phyloP scores from a whole-genome alignment of 2,329 filamentous ascomycete species.

The Pleurostoma richardsiae region DNA sequence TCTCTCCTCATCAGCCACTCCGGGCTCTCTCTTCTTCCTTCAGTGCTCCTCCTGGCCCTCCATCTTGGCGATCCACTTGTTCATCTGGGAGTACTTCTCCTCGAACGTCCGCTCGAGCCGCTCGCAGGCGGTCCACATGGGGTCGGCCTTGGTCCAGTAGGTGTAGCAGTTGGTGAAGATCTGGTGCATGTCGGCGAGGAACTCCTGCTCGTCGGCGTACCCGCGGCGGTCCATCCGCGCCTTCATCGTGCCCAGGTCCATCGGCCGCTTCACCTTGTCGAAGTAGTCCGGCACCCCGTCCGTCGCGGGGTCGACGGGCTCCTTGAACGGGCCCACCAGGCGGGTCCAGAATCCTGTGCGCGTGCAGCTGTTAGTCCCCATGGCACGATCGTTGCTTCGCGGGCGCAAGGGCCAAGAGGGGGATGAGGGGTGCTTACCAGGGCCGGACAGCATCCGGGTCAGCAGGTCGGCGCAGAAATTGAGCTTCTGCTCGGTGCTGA shows the following conservation, averaged over 20 bases:
- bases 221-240: conserved; percentile 50
- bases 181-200: conserved; percentile 52
- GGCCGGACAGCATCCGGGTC: conserved; percentile 55
- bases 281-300: conserved; percentile 59
- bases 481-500: conserved; percentile 39
- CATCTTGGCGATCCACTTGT: conserved; percentile 55
- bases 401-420: background rate
- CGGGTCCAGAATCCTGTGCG: conserved; percentile 58
- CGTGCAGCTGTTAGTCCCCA: too few species aligned
- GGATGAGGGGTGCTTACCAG: conserved; percentile 33
- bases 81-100: conserved; percentile 46
- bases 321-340: conserved; percentile 57
- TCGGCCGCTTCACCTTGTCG: conserved; percentile 54
- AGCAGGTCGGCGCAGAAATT: conserved; percentile 55
- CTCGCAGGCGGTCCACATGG: conserved; percentile 50
- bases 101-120: conserved; percentile 49
- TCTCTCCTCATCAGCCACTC: too few species aligned
- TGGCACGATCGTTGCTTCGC: too few species aligned
- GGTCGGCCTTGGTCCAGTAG: conserved; percentile 54
- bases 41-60: conserved; percentile 32
- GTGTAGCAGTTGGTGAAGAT: conserved; percentile 61
- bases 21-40: background rate
- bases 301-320: conserved; percentile 50
- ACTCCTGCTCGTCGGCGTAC: conserved; percentile 49
- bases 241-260: conserved; percentile 59